phyloP scores from a whole-genome alignment of 257 asterid species.

The Phtheirospermum japonicum region DNA sequence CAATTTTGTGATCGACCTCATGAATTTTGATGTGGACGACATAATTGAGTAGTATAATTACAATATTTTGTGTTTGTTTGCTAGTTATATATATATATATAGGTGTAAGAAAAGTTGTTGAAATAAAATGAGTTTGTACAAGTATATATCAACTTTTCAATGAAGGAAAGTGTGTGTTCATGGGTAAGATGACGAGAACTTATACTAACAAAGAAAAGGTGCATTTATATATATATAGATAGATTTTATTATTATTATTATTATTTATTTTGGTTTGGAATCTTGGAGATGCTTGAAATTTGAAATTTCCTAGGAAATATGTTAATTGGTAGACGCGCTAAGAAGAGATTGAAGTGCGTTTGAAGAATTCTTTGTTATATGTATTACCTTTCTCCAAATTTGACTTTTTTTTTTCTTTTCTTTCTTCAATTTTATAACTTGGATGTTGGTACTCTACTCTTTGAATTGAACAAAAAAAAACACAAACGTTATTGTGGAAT shows the following conservation, averaged over 20 bases:
- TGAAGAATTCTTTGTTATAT: neutral
- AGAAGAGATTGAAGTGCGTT: no score
- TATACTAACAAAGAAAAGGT: conserved; percentile 6
- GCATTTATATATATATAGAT: neutral
- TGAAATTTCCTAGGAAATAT: conserved; percentile 4
- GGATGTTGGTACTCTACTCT: no score
- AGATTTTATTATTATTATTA: no score
- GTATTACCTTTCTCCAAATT: neutral
- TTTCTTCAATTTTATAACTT: no score
- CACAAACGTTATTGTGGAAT: neutral
- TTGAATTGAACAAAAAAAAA: no score
- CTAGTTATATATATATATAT: neutral
- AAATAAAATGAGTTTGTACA: conserved; percentile 13
- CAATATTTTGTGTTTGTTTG: neutral
- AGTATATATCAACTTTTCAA: conserved; percentile 6
- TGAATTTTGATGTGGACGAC: conserved; percentile 29
- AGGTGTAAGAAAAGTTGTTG: neutral
- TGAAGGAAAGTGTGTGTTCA: conserved; percentile 18
- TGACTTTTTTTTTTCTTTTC: neutral
- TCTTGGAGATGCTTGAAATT: neutral
- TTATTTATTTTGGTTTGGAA: neutral
- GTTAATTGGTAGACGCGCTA: conserved; percentile 15
- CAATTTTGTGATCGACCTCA: conserved; percentile 26
- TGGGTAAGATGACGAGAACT: conserved; percentile 3
- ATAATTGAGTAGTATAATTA: neutral